Percentiles rank a stretch among this genome's conserved stretches.
Evolutionary conservation across 2,329 filamentous ascomycete genomes (phyloP).

Genomic region (Phaeosphaeria sp.): DNA sequence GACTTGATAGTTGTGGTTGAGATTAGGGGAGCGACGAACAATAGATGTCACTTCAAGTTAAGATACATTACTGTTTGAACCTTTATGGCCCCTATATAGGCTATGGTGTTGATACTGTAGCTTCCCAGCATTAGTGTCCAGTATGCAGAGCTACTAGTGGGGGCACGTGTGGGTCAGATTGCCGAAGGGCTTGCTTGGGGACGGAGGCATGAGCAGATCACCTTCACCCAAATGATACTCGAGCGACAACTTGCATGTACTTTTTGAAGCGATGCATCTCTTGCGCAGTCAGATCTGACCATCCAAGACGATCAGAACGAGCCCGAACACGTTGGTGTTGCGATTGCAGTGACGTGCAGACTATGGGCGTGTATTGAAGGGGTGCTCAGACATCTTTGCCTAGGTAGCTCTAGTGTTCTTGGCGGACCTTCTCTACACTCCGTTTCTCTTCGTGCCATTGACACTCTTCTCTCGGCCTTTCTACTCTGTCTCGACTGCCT

Average conservation of each 20-base stretch:
- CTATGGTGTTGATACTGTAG: background rate
- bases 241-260: slow-evolving; percentile 6
- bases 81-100: background rate
- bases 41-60: background rate
- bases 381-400: slow-evolving; percentile 35
- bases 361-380: slow-evolving; percentile 32
- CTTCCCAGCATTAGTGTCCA: background rate
- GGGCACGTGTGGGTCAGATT: slow-evolving; percentile 34
- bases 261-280: slow-evolving; percentile 10
- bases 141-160: slow-evolving; percentile 12
- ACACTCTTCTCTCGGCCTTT: slow-evolving; percentile 44
- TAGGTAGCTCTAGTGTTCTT: slow-evolving; percentile 23
- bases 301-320: slow-evolving; percentile 63
- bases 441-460: slow-evolving; percentile 38
- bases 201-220: slow-evolving; percentile 32
- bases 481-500: slow-evolving; percentile 37
- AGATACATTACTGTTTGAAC: background rate
- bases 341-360: slow-evolving; percentile 37
- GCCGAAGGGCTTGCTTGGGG: slow-evolving; percentile 35
- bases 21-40: background rate
- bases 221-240: slow-evolving; percentile 15
- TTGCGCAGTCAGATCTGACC: slow-evolving; percentile 19
- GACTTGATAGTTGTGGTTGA: background rate
- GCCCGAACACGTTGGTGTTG: slow-evolving; percentile 66
- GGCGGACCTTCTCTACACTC: slow-evolving; percentile 33